Evolutionary conservation across 148 eudicot genomes (phyloP).

Genomic region (Silene latifolia): DNA sequence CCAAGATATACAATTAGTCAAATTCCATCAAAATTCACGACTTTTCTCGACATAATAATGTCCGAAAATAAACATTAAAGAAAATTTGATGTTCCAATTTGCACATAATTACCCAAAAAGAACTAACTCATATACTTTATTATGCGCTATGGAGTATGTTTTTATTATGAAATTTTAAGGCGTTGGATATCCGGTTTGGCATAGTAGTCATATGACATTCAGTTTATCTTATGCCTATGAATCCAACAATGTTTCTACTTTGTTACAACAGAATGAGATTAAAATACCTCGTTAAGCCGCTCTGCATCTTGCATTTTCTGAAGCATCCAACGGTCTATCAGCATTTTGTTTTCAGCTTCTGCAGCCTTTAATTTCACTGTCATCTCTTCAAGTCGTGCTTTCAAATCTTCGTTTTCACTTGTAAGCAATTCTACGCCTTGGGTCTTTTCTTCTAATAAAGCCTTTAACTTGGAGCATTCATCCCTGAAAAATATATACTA

Average conservation of each 20-base stretch:
- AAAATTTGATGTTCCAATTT: no score
- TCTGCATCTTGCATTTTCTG: constrained; percentile 99
- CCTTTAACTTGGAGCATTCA: constrained; percentile 57
- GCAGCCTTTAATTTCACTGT: constrained; percentile 53
- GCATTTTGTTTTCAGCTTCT: constrained; percentile 73
- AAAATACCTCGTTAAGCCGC: constrained; percentile 77
- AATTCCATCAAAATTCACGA: no score
- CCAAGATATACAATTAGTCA: no score
- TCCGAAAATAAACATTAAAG: no score
- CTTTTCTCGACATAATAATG: no score
- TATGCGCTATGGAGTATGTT: no score
- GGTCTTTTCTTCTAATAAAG: constrained; percentile 64
- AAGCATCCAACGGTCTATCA: constrained; percentile 89
- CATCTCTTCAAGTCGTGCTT: constrained; percentile 60
- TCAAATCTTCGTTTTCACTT: constrained; percentile 66
- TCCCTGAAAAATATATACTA: constrained; percentile 47
- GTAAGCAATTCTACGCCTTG: constrained; percentile 61
- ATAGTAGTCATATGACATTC: not conserved
- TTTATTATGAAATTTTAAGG: no score
- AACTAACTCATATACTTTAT: no score
- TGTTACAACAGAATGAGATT: not conserved
- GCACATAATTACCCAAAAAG: no score
- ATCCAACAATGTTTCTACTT: not conserved
- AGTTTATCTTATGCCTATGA: not conserved
- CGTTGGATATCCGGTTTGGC: not conserved